Evolutionary conservation across 2,329 filamentous ascomycete species (phyloP).

Genomic region (Aspergillus pseudotamarii): DNA sequence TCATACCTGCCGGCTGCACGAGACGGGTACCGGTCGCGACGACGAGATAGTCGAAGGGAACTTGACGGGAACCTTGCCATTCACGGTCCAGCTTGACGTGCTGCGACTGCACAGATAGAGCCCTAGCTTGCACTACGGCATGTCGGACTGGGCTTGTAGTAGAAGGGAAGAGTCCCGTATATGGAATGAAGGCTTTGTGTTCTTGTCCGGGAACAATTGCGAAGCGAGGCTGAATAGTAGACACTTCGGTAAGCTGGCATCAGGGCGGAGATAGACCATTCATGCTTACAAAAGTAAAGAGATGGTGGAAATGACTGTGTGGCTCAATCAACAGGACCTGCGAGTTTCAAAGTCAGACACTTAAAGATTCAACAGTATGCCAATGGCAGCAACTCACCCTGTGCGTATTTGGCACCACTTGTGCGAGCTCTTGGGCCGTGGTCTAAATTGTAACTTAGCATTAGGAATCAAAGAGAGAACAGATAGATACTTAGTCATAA

Average conservation of each 20-base stretch:
- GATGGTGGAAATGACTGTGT: constrained; percentile 41
- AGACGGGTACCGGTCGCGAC: constrained; percentile 38
- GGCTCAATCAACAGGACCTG: constrained; percentile 37
- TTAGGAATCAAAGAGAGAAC: constrained; percentile 10
- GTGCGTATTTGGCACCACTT: constrained; percentile 37
- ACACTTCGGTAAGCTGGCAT: neutral
- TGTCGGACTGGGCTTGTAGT: constrained; percentile 27
- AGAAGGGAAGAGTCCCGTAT: constrained; percentile 33
- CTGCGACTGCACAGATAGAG: constrained; percentile 30
- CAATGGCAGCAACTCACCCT: constrained; percentile 23
- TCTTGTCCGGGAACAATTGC: constrained; percentile 38
- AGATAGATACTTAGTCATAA: neutral
- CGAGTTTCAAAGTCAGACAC: neutral
- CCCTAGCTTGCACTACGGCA: constrained; percentile 35
- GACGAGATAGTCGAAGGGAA: constrained; percentile 38
- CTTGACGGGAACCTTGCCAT: constrained; percentile 35
- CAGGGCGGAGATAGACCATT: no score
- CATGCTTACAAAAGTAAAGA: constrained; percentile 37
- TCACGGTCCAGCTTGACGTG: constrained; percentile 37
- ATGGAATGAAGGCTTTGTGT: constrained; percentile 41
- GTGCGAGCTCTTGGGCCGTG: constrained; percentile 40
- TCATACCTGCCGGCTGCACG: constrained; percentile 38
- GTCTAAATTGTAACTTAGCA: constrained; percentile 15
- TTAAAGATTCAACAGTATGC: neutral
- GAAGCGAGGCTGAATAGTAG: constrained; percentile 32